These are phyloP conservation scores for Tricholoma terreum DNA, from an alignment of 768 basidiomycete species.

Conservation along the genomic window DNA sequence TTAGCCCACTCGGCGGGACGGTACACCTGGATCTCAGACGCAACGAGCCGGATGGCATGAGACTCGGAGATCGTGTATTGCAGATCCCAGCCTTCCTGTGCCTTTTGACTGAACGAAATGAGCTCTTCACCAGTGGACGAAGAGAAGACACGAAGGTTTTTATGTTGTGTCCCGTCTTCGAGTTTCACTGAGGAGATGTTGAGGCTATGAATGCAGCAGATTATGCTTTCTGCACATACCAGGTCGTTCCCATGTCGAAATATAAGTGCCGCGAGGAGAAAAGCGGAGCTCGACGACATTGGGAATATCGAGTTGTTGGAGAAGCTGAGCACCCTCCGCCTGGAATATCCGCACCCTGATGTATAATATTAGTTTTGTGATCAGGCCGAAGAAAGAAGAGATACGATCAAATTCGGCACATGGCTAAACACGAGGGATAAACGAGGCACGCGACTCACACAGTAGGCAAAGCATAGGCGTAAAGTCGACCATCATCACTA, in stretches of 20 bases:
- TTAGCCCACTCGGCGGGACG: constrained; percentile 76
- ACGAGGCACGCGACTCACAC: constrained; percentile 48
- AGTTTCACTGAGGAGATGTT: constrained; percentile 57
- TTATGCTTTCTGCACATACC: constrained; percentile 34
- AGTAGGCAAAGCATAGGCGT: constrained; percentile 77
- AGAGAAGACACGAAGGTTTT: constrained; percentile 91
- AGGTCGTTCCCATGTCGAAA: constrained; percentile 95
- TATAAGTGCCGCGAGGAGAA: constrained; percentile 89
- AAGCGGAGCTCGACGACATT: constrained; percentile 84
- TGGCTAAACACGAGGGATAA: constrained; percentile 13
- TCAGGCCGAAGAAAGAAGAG: not conserved
- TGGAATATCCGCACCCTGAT: constrained; percentile 73
- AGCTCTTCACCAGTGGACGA: constrained; percentile 84
- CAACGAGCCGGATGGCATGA: constrained; percentile 77
- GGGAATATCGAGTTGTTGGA: constrained; percentile 71
- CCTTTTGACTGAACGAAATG: constrained; percentile 84
- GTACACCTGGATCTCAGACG: constrained; percentile 81
- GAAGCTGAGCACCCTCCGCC: constrained; percentile 67
- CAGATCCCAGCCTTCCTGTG: constrained; percentile 86
- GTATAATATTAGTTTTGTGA: constrained; percentile 6
- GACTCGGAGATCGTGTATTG: constrained; percentile 91
- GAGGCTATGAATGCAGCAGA: not conserved
- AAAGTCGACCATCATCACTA: constrained; percentile 83
- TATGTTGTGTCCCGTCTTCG: constrained; percentile 88
- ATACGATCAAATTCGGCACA: not conserved